Evolutionary conservation across 1,284 basidiomycete species (phyloP), one percentile per base, ranked within the genome.

Genomic region (Limonomyces culmigenus): DNA sequence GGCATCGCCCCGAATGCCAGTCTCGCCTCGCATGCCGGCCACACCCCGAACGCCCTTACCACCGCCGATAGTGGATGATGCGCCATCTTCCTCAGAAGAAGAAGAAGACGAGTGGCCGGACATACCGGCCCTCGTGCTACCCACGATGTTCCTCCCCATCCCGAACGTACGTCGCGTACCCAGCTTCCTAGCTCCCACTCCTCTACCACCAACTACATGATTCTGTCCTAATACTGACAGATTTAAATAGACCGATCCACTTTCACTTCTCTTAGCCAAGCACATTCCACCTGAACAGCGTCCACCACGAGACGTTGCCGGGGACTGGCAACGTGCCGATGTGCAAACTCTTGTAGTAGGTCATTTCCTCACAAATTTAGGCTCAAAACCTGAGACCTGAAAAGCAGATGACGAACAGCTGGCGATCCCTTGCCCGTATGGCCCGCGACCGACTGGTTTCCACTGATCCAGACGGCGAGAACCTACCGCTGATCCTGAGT

Each of bases 81-180:
- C n/a, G n/a, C n/a, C n/a, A n/a, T 27, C 25, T n/a, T 27, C 25
- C 25, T 27, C 25, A 8, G 8, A 8, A 8, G 8, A 8, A 8
- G 8, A 8, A 27, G 56, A 59, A 38, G 50, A 71, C 15, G 69
- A 70, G 35, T 54, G 55, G 0, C 72, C 67, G 14, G 64, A 74
- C 31, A 45, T 78, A 19, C 56, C 60, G 12, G 65, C 65, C 25
- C 67, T 84, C 23, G 62, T 71, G 33, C 52, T 68, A 17, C 70
- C 79, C 18, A 74, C 72, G 29, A 77, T 85, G 72, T 86, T 86
- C 50, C 59, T 84, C 33, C 83, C 81, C 10, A 76, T 85, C 27
- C 81, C 81, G 34, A 80, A 81, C 59, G 81, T 85, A 66, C 65
- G 62, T 40, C 23, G n/a, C n/a, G n/a, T n/a, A n/a, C n/a, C n/a